phyloP scores from a whole-genome alignment of 805 yeast genomes.

The Saccharomycopsis selenospora region DNA sequence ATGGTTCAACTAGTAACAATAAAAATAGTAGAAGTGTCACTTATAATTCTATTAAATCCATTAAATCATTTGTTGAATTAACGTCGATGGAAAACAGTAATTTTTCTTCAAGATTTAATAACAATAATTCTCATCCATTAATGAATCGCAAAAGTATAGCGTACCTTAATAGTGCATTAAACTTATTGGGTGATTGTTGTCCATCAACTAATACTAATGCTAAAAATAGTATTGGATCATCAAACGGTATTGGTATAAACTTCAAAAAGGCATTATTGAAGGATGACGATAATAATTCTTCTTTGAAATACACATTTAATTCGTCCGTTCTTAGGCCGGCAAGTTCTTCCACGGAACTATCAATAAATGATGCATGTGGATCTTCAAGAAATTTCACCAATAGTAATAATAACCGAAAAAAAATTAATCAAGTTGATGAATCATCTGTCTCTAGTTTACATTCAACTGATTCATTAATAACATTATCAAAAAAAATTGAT shows the following conservation, averaged over 20 bases:
- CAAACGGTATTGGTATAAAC: neutral
- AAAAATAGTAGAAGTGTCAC: conserved; percentile 6
- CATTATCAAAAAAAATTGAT: neutral
- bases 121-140: neutral
- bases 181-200: conserved; percentile 7
- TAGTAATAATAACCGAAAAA: no score
- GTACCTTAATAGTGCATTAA: conserved; percentile 12
- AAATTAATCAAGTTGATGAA: no score
- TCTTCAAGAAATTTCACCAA: neutral
- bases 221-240: neutral
- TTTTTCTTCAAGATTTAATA: neutral
- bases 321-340: neutral
- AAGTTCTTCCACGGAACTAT: neutral
- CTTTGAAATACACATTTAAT: neutral
- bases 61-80: conserved; percentile 9
- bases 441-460: neutral
- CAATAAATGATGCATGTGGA: neutral
- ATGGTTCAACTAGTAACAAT: neutral
- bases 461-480: neutral
- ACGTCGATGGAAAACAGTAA: neutral
- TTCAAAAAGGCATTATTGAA: neutral
- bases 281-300: neutral
- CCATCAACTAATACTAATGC: neutral
- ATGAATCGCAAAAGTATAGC: conserved; percentile 7
- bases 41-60: conserved; percentile 13